Evolutionary conservation across 2,329 filamentous ascomycete species (phyloP).

Genomic region (Cordyceps pruinosa): DNA sequence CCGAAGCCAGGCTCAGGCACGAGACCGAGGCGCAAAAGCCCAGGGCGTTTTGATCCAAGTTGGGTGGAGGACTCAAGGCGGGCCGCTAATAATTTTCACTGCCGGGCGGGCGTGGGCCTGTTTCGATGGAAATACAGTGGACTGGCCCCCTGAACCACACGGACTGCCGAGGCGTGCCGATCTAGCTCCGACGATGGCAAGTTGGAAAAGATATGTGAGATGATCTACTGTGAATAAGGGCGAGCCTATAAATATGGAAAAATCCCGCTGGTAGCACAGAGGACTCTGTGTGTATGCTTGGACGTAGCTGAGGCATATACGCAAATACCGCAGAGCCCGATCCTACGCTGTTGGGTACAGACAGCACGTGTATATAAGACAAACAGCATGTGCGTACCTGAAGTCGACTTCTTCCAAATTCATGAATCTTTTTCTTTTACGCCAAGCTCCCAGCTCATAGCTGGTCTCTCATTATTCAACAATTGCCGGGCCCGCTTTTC

Average conservation of each 20-base stretch:
- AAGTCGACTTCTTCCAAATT: background rate
- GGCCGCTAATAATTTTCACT: background rate
- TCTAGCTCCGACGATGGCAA: slow-evolving; percentile 10
- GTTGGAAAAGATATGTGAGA: background rate
- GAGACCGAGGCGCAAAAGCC: background rate
- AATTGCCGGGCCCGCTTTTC: background rate
- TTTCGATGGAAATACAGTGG: background rate
- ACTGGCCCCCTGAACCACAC: background rate
- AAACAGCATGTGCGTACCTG: too few relatives aligned
- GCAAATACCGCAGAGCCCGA: background rate
- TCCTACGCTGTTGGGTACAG: background rate
- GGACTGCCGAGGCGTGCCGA: slow-evolving; percentile 10
- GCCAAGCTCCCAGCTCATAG: background rate
- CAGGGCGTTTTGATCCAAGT: background rate
- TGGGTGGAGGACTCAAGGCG: slow-evolving; percentile 6
- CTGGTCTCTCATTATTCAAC: background rate
- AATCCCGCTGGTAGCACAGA: too few relatives aligned
- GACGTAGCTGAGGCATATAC: background rate
- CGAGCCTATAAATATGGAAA: too few relatives aligned
- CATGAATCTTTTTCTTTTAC: background rate
- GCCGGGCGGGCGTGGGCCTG: background rate
- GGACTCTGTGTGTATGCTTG: background rate
- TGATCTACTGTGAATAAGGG: too few relatives aligned
- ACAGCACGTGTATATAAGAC: background rate
- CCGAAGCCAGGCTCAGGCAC: background rate